Evolutionary conservation across 2,329 filamentous ascomycete genomes (phyloP), one percentile per base, ranked within the genome.

Genomic region (Westerdykella aurantiaca): DNA sequence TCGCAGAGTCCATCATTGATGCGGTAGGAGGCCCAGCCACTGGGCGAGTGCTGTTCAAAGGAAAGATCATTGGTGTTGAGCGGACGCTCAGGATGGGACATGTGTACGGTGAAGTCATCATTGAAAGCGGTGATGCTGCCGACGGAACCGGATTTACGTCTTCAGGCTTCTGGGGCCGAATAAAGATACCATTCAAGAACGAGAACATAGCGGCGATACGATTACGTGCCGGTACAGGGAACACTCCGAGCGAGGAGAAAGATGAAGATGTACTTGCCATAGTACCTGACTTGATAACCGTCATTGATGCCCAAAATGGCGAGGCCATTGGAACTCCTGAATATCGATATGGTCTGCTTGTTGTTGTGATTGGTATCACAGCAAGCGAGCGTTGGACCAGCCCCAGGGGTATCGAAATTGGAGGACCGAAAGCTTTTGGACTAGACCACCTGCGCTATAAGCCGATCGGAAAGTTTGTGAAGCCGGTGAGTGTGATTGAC

Each of bases 151-250:
- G 25, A 12, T 6, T 40, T 21, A 6, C 11, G 12, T 21, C 17
- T 14, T 39, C 48, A 3, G 44, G 48, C 18, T 60, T 56, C 34
- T 25, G 52, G 6, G 79, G 79, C 0, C 67, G 60, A 23, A 65
- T 85, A 57, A 82, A 78, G 57, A 81, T 86, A 39, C 82, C 82
- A 0, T 86, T 86, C 70, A 85, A 85, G 67, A 86, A 86, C 61
- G 82, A 87, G 57, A 86, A 86, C 54, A 82, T 86, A 37, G 77
- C 77, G n/a, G 82, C 78, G 46, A 63, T 52, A 46, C 64, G 43
- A 41, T 54, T 52, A 56, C 66, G 52, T 11, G 56, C 61, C 6
- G 50, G 44, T 3, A 39, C 47, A 13, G 54, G 56, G 2, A 56
- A 49, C 39, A 49, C 53, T 35, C 54, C 57, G 7, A 59, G 59